Base-by-base conservation (phyloP, 2,329 filamentous ascomycete genomes). In the Emergomyces africanus region DNA sequence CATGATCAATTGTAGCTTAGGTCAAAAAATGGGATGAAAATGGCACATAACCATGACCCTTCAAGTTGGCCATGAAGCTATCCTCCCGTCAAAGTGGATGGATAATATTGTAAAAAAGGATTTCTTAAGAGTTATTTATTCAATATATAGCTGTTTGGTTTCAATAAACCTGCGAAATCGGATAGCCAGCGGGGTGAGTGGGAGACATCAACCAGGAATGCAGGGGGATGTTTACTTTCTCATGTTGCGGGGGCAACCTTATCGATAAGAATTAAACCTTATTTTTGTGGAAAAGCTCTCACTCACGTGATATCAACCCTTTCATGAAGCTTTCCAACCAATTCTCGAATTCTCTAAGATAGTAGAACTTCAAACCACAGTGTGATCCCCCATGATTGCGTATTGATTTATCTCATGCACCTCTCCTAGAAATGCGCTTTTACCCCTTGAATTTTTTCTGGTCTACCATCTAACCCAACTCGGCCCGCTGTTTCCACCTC, bases 1-100 rank as follows among this genome's bases (percentile, higher is more conserved):
- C 76, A 78, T 78, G 63, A 65, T 65, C 50, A 54, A 60, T 57
- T 48, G 56, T 28, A 10, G 23, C 15, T 28, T 33, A 46, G 25
- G 42, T 23, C 10, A 33, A 37, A 28, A n/a, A 15, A 44, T n/a
- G 50, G 41, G n/a, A 44, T 20, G 28, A 23, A 39, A 20, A 30
- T 48, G 23, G 18, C 14, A n/a, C 15, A 54, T 25, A 23, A n/a
- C 12, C 30, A 48, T n/a, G 9, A 39, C 25, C 20, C 54, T 48
- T 54, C 33, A 39, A 28, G 20, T 23, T 37, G 35, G 49, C 59
- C 54, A 44, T 55, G 35, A 20, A 44, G n/a, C 33, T 23, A 3
- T 54, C n/a, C 15, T 23, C 14, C 50, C 15, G 33, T 28, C n/a
- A n/a, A 23, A 6, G 18, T 53, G n/a, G 33, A 14, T 53, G 3